Evolutionary conservation across 148 eudicot species (phyloP).

Genomic region (Fagopyrum homotropicum): DNA sequence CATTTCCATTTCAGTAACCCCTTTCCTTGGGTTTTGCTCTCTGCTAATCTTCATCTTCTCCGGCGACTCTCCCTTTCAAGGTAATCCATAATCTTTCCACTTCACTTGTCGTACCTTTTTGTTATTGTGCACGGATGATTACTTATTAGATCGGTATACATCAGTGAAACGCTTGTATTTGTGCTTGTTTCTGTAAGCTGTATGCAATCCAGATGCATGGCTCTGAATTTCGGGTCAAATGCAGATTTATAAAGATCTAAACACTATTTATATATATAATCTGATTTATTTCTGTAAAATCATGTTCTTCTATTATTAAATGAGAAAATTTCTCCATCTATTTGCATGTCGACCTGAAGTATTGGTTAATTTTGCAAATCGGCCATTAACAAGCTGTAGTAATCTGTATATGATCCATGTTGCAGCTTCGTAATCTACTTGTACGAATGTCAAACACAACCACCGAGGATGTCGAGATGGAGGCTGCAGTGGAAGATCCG

Average conservation of each 20-base stretch:
- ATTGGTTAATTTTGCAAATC: too few relatives aligned
- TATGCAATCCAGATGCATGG: too few relatives aligned
- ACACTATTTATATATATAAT: neutral
- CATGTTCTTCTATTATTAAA: too few relatives aligned
- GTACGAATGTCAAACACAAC: neutral
- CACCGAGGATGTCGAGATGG: neutral
- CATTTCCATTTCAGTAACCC: neutral
- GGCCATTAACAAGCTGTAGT: neutral
- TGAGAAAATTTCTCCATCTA: too few relatives aligned
- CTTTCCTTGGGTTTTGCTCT: neutral
- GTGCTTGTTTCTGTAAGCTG: too few relatives aligned
- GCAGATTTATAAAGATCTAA: too few relatives aligned
- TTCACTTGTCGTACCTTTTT: neutral
- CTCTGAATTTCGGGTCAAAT: too few relatives aligned
- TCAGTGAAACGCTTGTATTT: too few relatives aligned
- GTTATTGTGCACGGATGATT: too few relatives aligned
- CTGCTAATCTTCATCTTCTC: neutral
- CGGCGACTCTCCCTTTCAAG: neutral
- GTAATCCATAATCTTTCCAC: neutral
- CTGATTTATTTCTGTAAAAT: neutral
- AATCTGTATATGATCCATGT: neutral
- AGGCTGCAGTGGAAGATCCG: neutral
- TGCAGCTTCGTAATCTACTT: neutral
- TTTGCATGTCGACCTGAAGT: too few relatives aligned
- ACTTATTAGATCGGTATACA: too few relatives aligned